Conservation (phyloP, 257 asterid genomes). For the Fraxinus americana region DNA sequence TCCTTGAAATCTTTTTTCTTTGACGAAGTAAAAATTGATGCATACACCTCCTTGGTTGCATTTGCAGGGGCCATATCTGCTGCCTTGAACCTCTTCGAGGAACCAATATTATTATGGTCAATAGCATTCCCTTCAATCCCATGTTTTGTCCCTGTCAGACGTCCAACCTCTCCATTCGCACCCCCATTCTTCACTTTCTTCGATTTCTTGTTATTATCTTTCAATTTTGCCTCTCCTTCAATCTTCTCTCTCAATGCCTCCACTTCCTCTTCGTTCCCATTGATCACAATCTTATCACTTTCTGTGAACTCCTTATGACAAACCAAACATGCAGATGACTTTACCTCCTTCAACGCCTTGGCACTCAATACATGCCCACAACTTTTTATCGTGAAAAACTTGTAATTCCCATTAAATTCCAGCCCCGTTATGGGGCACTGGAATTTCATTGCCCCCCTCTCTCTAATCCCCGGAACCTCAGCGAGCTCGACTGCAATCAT, state of each 20-base stretch:
- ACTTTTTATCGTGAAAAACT: constrained; percentile 57
- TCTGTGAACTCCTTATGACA: constrained; percentile 74
- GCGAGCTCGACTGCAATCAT: constrained; percentile 70
- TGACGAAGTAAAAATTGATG: constrained; percentile 85
- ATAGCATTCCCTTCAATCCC: constrained; percentile 46
- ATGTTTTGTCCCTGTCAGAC: constrained; percentile 64
- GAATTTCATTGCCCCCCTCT: constrained; percentile 43
- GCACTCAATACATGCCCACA: constrained; percentile 95
- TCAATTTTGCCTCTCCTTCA: constrained; percentile 52
- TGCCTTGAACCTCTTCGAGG: constrained; percentile 66
- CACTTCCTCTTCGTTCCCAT: constrained; percentile 90
- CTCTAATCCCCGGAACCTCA: constrained; percentile 49
- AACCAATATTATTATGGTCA: constrained; percentile 40
- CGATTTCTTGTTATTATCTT: constrained; percentile 54
- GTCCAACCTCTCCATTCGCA: constrained; percentile 35
- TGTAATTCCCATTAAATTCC: constrained; percentile 81
- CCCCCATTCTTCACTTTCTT: constrained; percentile 62
- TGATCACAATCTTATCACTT: constrained; percentile 72
- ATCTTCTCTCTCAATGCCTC: constrained; percentile 67
- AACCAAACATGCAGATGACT: constrained; percentile 69
- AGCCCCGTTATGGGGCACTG: constrained; percentile 82
- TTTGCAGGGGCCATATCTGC: constrained; percentile 60
- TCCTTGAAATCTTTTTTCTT: constrained; percentile 78
- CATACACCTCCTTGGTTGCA: constrained; percentile 73
- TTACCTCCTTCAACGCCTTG: constrained; percentile 88